Percentiles rank a stretch among this genome's conserved stretches.
Evolutionary conservation across 495 filamentous ascomycete genomes (phyloP).

Genomic region (Hypomontagnella submonticulosa): DNA sequence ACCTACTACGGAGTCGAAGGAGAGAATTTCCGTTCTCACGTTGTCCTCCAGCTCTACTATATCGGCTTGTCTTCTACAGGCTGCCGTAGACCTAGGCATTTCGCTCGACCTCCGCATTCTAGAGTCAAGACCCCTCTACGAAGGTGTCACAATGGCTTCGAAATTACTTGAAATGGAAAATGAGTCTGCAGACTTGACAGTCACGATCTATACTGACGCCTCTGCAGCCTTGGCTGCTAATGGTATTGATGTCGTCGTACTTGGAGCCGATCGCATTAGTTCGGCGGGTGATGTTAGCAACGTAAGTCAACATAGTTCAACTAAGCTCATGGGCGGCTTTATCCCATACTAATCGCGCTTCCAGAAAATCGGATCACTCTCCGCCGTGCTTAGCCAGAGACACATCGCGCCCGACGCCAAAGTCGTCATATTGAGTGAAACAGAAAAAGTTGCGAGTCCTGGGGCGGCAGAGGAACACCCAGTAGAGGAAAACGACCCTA

Average conservation of each 20-base stretch:
- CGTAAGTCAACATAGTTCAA: conserved; percentile 31
- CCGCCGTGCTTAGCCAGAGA: conserved; percentile 63
- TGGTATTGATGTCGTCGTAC: conserved; percentile 63
- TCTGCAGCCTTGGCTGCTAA: conserved; percentile 63
- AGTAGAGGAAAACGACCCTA: conserved; percentile 61
- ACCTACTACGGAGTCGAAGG: conserved; percentile 23
- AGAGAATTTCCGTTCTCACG: conserved; percentile 62
- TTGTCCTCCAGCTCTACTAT: conserved; percentile 72
- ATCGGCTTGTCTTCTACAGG: conserved; percentile 44
- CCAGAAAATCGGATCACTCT: conserved; percentile 69
- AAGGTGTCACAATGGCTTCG: conserved; percentile 68
- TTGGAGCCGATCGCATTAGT: conserved; percentile 73
- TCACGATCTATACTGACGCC: conserved; percentile 71
- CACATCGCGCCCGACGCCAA: conserved; percentile 55
- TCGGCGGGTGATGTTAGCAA: conserved; percentile 68
- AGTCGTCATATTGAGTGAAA: conserved; percentile 66
- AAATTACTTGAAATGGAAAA: conserved; percentile 54
- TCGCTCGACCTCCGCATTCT: conserved; percentile 67
- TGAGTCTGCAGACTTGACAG: conserved; percentile 38
- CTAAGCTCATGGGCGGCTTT: not conserved
- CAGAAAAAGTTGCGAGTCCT: conserved; percentile 68
- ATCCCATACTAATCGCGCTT: conserved; percentile 13
- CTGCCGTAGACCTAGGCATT: conserved; percentile 30
- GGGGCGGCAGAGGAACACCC: conserved; percentile 48
- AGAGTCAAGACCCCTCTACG: conserved; percentile 73